Evolutionary conservation across 768 basidiomycete species (phyloP).

Genomic region (Kwoniella bestiolae): DNA sequence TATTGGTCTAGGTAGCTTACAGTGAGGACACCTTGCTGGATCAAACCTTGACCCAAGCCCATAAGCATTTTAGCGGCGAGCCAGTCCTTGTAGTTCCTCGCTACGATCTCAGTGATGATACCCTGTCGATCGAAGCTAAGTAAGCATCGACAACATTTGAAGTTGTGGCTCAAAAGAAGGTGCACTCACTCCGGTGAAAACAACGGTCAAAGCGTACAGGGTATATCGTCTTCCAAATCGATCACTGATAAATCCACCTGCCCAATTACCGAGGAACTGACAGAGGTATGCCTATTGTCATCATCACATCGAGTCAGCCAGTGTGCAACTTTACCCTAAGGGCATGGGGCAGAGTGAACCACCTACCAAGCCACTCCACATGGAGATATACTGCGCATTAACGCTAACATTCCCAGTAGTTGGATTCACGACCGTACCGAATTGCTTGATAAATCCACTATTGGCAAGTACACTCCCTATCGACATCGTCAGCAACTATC

Average conservation of each 20-base stretch:
- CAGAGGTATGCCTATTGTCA: conserved; percentile 5
- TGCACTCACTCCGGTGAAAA: conserved; percentile 18
- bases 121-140: conserved; percentile 7
- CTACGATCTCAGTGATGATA: conserved; percentile 34
- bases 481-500: not conserved
- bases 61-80: conserved; percentile 23
- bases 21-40: conserved; percentile 16
- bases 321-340: too few relatives aligned
- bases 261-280: conserved; percentile 21
- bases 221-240: conserved; percentile 31
- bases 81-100: conserved; percentile 31
- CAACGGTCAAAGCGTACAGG: conserved; percentile 30
- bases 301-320: not conserved
- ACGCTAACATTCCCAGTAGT: conserved; percentile 7
- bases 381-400: conserved; percentile 26
- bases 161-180: not conserved
- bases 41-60: conserved; percentile 18
- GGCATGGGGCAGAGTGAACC: too few relatives aligned
- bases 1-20: not conserved
- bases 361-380: conserved; percentile 29
- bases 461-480: conserved; percentile 22
- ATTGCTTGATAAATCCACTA: conserved; percentile 26
- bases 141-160: not conserved
- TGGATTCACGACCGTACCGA: conserved; percentile 7
- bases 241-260: conserved; percentile 22